A percentile compares a stretch with the other conserved stretches of the same genome.
These are phyloP conservation scores for Sporothrix pseudoabietina DNA, from an alignment of 2,329 filamentous ascomycete species.

Conservation along the genomic window DNA sequence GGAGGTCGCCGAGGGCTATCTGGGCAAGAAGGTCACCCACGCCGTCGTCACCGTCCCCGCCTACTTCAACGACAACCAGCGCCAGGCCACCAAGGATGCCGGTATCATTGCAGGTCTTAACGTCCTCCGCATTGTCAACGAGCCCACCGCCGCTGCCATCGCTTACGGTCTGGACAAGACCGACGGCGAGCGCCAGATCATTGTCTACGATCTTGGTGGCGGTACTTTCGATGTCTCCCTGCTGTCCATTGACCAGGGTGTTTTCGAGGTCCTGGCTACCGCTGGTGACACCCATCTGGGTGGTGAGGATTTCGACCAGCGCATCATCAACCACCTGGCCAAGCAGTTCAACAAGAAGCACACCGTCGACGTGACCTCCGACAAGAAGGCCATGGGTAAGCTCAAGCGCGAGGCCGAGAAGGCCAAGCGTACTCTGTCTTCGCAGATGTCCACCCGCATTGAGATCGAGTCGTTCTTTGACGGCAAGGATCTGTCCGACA, in stretches of 20 bases:
- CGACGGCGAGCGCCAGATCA: constrained; percentile 80
- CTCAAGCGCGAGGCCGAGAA: constrained; percentile 99
- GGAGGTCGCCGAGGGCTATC: constrained; percentile 70
- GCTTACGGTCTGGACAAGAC: constrained; percentile 92
- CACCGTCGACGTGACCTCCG: constrained; percentile 86
- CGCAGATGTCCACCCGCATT: constrained; percentile 88
- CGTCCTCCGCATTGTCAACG: constrained; percentile 94
- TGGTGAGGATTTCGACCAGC: constrained; percentile 99
- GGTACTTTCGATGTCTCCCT: constrained; percentile 95
- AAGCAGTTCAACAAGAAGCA: constrained; percentile 99
- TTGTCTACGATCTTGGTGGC: constrained; percentile 92
- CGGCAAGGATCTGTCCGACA: constrained; percentile 98
- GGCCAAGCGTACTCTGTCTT: constrained; percentile 97
- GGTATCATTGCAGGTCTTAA: constrained; percentile 90
- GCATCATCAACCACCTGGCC: constrained; percentile 82
- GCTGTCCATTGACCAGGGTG: constrained; percentile 85
- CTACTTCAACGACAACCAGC: constrained; percentile 98
- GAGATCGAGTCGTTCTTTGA: constrained; percentile 98
- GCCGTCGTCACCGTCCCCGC: constrained; percentile 92
- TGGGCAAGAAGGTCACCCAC: constrained; percentile 81
- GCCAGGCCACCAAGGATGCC: constrained; percentile 95
- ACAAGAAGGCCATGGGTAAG: constrained; percentile 98
- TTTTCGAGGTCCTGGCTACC: constrained; percentile 92
- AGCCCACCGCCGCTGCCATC: constrained; percentile 92
- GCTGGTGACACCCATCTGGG: constrained; percentile 96